Evolutionary conservation across 1,284 basidiomycete genomes (phyloP), one percentile per base, ranked within the genome.

Genomic region (Blastosporella zonata): DNA sequence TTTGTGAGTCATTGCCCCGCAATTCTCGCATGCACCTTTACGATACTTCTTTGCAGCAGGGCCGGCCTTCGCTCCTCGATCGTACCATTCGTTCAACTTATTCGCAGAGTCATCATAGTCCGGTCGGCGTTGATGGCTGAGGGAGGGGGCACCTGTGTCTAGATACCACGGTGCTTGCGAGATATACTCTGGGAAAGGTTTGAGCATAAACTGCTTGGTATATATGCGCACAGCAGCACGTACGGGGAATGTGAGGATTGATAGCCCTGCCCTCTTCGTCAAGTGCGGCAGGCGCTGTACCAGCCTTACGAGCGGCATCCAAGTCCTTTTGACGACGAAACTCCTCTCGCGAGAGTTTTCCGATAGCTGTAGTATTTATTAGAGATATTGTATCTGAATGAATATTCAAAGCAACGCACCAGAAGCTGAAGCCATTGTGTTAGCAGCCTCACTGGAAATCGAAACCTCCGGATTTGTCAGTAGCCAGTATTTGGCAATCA

Each of bases 151-250:
- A 39, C 90, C 91, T 13, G 88, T 92, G 68, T 95, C 90, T 61
- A 97, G 82, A 68, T 98, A 99, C 97, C 97, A 99, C 56, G 97
- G 97, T 13, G 93, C 96, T 70, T 97, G 93, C 5, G 91, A 88
- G 59, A 93, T 93, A 62, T 93, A 93, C 68, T 94, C 91, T 90
- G 39, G 15, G 23, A 39, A 35, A n/a, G 49, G 52, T 34, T 57
- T 52, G 22, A 44, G 50, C 6, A 31, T 31, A 23, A 37, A 31
- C 13, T 15, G 2, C 7, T 4, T n/a, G 15, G 31, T 27, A 4
- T 8, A 3, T 23, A 6, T 6, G 8, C 31, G 34, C 7, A 47
- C 29, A n/a, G 12, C 10, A 34, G 9, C 15, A 74, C 90, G 55
- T 58, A 93, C 92, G 84, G 66, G 96, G 96, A 68, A 99, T 97